Conservation (phyloP, 331 rosid species). For the Acacia pycnantha region DNA sequence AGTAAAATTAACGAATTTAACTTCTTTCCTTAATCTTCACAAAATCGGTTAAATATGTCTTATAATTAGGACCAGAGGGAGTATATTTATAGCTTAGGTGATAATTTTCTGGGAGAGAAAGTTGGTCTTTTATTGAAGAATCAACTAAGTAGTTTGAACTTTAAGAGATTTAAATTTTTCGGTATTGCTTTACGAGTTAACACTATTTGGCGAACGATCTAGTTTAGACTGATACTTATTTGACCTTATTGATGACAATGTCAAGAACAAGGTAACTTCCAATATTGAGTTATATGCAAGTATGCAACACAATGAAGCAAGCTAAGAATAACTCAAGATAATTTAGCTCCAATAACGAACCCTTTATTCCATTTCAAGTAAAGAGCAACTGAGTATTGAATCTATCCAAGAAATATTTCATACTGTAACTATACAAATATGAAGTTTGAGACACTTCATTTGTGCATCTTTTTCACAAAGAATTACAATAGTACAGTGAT, state of each 20-base stretch:
- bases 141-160: no score
- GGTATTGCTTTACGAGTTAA: no score
- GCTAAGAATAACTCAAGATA: not conserved
- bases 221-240: not conserved
- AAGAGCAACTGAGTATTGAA: slow-evolving; percentile 9
- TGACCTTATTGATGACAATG: not conserved
- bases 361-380: slow-evolving; percentile 4
- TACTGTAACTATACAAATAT: slow-evolving; percentile 26
- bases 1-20: no score
- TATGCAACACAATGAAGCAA: not conserved
- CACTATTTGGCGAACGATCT: not conserved
- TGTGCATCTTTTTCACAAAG: slow-evolving; percentile 15
- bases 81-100: no score
- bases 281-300: not conserved
- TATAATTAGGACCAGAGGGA: no score
- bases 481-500: slow-evolving; percentile 14
- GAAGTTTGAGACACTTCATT: slow-evolving; percentile 15
- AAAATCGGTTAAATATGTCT: no score
- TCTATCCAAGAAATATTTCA: not conserved
- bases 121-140: no score
- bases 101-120: no score
- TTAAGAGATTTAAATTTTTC: no score
- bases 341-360: not conserved
- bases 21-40: no score
- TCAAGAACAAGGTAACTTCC: not conserved